Conservation (phyloP, 73 alveolate species). For the Stentor roeselii region DNA sequence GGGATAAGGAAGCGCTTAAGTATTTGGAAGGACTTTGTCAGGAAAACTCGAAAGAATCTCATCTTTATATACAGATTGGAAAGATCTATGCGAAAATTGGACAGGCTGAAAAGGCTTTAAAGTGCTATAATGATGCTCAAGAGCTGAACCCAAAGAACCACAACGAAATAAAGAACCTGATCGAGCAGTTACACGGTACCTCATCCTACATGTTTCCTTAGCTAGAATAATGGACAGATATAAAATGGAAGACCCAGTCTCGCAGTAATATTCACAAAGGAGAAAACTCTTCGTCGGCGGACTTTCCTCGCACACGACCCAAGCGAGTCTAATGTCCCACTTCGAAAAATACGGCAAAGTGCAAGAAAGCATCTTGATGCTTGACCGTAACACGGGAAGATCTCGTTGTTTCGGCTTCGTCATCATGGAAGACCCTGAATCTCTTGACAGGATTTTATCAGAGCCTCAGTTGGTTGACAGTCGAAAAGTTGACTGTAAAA, state of each 20-base stretch:
- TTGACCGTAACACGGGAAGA: constrained; percentile 33
- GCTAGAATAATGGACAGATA: neutral
- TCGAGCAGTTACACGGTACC: constrained; percentile 70
- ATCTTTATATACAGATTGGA: constrained; percentile 81
- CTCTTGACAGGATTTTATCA: constrained; percentile 21
- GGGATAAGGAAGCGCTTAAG: constrained; percentile 74
- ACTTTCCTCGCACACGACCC: neutral
- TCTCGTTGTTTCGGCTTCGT: constrained; percentile 68
- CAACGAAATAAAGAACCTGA: constrained; percentile 76
- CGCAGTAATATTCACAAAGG: constrained; percentile 1
- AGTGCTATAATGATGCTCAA: constrained; percentile 76
- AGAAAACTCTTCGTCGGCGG: constrained; percentile 26
- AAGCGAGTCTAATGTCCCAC: neutral
- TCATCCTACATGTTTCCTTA: constrained; percentile 13
- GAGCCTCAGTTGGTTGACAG: constrained; percentile 50
- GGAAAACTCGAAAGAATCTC: constrained; percentile 82
- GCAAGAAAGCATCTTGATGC: neutral
- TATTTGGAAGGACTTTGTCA: constrained; percentile 62
- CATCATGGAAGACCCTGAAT: constrained; percentile 24
- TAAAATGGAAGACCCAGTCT: constrained; percentile 1
- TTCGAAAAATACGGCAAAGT: constrained; percentile 13
- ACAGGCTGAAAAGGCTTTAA: constrained; percentile 73
- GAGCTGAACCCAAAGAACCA: constrained; percentile 91
- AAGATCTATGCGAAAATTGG: constrained; percentile 72
- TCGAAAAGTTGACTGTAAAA: constrained; percentile 54